Evolutionary conservation across 345 rosid species (phyloP).

Genomic region (Geranium brycei): DNA sequence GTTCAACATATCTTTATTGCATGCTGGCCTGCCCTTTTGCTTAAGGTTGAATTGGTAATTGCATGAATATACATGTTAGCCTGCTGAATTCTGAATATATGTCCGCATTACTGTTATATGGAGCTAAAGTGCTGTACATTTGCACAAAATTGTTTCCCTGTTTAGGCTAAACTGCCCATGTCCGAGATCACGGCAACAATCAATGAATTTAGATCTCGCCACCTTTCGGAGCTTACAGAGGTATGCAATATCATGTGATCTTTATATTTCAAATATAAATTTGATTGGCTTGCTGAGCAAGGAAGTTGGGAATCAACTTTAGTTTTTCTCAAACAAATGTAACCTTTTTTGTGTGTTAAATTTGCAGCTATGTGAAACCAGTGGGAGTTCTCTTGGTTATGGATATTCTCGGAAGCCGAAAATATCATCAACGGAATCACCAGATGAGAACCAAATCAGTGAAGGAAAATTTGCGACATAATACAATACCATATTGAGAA

Average conservation of each 20-base stretch:
- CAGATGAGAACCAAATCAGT: slow-evolving; percentile 52
- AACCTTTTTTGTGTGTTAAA: neutral
- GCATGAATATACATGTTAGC: neutral
- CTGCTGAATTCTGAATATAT: neutral
- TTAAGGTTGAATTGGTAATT: neutral
- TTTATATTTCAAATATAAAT: neutral
- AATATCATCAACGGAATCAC: slow-evolving; percentile 35
- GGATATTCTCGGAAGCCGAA: slow-evolving; percentile 79
- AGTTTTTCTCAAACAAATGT: neutral
- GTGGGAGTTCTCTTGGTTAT: slow-evolving; percentile 89
- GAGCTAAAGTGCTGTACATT: neutral
- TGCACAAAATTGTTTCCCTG: neutral
- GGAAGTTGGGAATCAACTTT: no score
- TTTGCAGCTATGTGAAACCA: slow-evolving; percentile 65
- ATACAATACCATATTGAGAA: slow-evolving; percentile 2
- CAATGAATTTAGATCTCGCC: slow-evolving; percentile 87
- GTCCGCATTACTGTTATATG: neutral
- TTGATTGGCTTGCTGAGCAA: no score
- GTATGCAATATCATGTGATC: slow-evolving; percentile 19
- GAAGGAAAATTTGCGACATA: slow-evolving; percentile 75
- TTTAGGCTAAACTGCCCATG: slow-evolving; percentile 71
- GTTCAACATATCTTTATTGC: no score
- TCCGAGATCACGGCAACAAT: slow-evolving; percentile 86
- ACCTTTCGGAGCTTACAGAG: slow-evolving; percentile 87
- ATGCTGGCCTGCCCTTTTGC: neutral